Base-by-base conservation (phyloP, 2,329 filamentous ascomycete genomes). In the Cyphellophora europaea region DNA sequence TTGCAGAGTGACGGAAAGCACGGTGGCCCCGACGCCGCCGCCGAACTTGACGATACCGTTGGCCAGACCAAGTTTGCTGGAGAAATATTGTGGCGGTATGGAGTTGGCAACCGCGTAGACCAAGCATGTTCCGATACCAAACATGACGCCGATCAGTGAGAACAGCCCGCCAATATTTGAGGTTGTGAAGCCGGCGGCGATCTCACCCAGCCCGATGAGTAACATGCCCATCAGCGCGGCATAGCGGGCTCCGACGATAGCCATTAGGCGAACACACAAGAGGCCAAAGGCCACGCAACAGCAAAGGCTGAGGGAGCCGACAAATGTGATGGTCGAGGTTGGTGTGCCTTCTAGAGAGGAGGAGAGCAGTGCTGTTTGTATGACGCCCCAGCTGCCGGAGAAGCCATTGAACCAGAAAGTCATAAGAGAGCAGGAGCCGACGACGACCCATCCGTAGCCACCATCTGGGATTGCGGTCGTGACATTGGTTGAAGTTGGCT, bases 351-450 rank as follows among this genome's bases (percentile, higher is more conserved):
- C 10, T 15, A 52, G 50, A 6, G 65, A 54, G 19, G 66, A 54
- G 3, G 76, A 65, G 14, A 45, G 28, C 1, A 79, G 61, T 0
- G 65, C 71, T 4, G 61, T 61, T 52, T 79, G 74, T 30, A 77
- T 57, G 1, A 79, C 63, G 13, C 74, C 76, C 72, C 74, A 79
- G 43, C 63, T 65, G 49, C 75, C 74, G 6, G 64, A 63, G 0
- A 64, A 70, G 8, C 37, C 72, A 30, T 70, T 63, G 33, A 68
- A 62, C 70, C 68, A 74, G 58, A 71, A 78, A 2, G 66, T 61
- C 8, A 74, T 46, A 1, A 71, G 49, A 2, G 65, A 62, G 43
- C 68, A 71, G 15, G 59, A 62, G 3, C 52, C 54, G 16, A 77
- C 67, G 5, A 77, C 58, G 10, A 66, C 57, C 70, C 71, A 74